Conservation (phyloP, 116 monocot species). For the Zostera marina region DNA sequence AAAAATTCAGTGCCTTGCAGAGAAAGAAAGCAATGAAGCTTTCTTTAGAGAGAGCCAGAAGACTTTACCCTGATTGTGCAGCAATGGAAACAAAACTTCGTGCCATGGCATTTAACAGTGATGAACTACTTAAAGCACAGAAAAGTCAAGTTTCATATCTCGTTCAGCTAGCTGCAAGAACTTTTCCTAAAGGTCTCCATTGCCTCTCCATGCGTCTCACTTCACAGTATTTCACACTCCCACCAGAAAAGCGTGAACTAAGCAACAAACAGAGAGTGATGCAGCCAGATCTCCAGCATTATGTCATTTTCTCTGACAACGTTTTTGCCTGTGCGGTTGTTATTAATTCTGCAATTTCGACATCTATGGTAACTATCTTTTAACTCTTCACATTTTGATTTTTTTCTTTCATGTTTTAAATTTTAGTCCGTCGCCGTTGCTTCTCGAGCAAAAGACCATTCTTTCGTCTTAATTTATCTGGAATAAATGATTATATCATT, state of each 20-base stretch:
- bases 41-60: slow-evolving; percentile 53
- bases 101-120: slow-evolving; percentile 48
- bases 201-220: slow-evolving; percentile 82
- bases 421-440: neutral
- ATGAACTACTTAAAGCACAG: slow-evolving; percentile 70
- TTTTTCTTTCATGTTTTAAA: neutral
- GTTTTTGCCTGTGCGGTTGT: slow-evolving; percentile 74
- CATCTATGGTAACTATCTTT: slow-evolving; percentile 30
- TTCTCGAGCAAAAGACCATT: neutral
- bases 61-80: slow-evolving; percentile 60
- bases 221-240: slow-evolving; percentile 45
- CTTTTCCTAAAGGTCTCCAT: slow-evolving; percentile 86
- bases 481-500: no score
- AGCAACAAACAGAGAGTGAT: slow-evolving; percentile 21
- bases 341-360: slow-evolving; percentile 60
- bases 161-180: slow-evolving; percentile 47
- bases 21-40: slow-evolving; percentile 64
- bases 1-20: slow-evolving; percentile 57
- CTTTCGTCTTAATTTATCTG: no score
- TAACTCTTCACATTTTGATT: neutral
- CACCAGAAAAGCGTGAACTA: slow-evolving; percentile 25
- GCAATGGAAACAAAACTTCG: slow-evolving; percentile 66
- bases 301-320: slow-evolving; percentile 84
- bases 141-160: slow-evolving; percentile 55
- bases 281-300: slow-evolving; percentile 48